A percentile compares a stretch with the other conserved stretches of the same genome.
Evolutionary conservation across 805 yeast species (phyloP).

Genomic region (Cyberlindnera samutprakarnensis): DNA sequence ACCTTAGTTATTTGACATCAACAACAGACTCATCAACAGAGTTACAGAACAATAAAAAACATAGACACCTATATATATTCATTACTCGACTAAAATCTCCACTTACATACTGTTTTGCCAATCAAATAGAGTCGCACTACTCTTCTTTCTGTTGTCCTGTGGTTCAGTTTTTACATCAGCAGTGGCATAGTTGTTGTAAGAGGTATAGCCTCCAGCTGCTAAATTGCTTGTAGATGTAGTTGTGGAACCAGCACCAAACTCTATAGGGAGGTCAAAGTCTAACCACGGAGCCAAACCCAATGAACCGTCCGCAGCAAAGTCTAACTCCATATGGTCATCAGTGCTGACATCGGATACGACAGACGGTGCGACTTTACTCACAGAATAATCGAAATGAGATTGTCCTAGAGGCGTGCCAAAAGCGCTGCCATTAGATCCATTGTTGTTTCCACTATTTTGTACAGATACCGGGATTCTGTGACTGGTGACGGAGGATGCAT

Average conservation of each 20-base stretch:
- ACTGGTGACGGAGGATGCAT: slow-evolving; percentile 1
- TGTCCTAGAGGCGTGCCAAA: not conserved
- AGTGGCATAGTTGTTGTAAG: too few relatives aligned
- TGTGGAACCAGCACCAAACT: slow-evolving; percentile 1
- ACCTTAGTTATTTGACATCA: too few relatives aligned
- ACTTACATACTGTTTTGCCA: slow-evolving; percentile 20
- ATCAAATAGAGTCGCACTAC: slow-evolving; percentile 15
- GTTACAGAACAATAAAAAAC: too few relatives aligned
- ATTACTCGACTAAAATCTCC: too few relatives aligned
- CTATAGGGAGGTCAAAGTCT: slow-evolving; percentile 29
- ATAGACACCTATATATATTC: too few relatives aligned
- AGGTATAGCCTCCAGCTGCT: too few relatives aligned
- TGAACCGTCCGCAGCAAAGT: slow-evolving; percentile 79
- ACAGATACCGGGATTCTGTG: slow-evolving; percentile 10
- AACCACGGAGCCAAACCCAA: slow-evolving; percentile 66
- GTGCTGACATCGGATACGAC: slow-evolving; percentile 1
- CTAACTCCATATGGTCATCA: slow-evolving; percentile 29
- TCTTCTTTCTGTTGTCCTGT: slow-evolving; percentile 1
- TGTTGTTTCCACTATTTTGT: too few relatives aligned
- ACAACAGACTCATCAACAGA: too few relatives aligned
- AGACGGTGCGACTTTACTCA: slow-evolving; percentile 1
- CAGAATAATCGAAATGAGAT: not conserved
- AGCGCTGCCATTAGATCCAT: not conserved
- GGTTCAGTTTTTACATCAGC: too few relatives aligned
- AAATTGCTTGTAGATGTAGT: too few relatives aligned